phyloP scores from a whole-genome alignment of 495 filamentous ascomycete genomes.

The Penicillium cosmopolitanum region DNA sequence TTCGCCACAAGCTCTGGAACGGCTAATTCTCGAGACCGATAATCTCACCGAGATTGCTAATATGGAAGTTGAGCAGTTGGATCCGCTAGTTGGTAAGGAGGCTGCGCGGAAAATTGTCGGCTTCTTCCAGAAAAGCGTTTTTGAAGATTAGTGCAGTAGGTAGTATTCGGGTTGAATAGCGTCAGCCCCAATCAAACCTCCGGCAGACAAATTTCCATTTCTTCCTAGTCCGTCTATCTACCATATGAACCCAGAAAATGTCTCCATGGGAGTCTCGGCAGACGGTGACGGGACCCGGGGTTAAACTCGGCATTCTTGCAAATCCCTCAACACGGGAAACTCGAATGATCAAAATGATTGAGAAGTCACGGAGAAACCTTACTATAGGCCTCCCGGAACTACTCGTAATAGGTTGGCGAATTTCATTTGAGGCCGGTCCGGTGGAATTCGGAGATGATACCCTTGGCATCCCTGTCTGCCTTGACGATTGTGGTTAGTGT shows the following conservation, averaged over 20 bases:
- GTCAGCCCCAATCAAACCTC: too few relatives aligned
- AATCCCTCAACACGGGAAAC: too few relatives aligned
- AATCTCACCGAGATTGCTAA: slow-evolving; percentile 86
- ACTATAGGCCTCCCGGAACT: too few relatives aligned
- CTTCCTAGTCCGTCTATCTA: too few relatives aligned
- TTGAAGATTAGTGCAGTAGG: slow-evolving; percentile 44
- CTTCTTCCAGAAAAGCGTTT: slow-evolving; percentile 87
- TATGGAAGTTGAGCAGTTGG: slow-evolving; percentile 74
- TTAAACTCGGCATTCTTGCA: too few relatives aligned
- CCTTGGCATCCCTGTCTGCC: background rate
- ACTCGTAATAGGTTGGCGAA: background rate
- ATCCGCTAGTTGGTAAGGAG: slow-evolving; percentile 75
- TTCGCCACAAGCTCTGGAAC: slow-evolving; percentile 72
- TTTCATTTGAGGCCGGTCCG: background rate
- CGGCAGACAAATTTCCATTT: too few relatives aligned
- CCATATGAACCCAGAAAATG: too few relatives aligned
- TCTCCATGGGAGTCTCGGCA: too few relatives aligned
- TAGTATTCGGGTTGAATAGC: background rate
- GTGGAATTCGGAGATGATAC: background rate
- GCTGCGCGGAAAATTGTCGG: slow-evolving; percentile 73
- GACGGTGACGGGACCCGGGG: too few relatives aligned
- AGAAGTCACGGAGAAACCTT: too few relatives aligned
- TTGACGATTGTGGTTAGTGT: background rate
- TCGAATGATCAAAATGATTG: too few relatives aligned
- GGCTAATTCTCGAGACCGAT: slow-evolving; percentile 70